Evolutionary conservation across 768 basidiomycete species (phyloP).

Genomic region (Leccinum obscurum): DNA sequence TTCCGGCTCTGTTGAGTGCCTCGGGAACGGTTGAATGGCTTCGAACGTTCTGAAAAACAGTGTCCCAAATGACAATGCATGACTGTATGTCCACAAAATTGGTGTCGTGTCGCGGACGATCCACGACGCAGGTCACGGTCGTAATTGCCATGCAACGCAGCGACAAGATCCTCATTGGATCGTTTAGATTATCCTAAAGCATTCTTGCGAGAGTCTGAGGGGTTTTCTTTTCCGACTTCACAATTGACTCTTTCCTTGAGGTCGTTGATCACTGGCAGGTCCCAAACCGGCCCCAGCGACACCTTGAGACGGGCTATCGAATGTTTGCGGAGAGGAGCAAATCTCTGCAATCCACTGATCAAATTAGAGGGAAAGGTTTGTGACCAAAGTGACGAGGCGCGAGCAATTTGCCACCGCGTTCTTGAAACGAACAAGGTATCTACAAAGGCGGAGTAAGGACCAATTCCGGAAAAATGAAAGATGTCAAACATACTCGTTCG

Average conservation of each 20-base stretch:
- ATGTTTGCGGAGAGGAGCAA: constrained; percentile 37
- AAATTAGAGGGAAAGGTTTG: constrained; percentile 47
- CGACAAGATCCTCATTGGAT: constrained; percentile 37
- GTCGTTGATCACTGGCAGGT: constrained; percentile 31
- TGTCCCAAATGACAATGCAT: too few species aligned
- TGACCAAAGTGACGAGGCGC: constrained; percentile 41
- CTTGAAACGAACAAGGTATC: constrained; percentile 60
- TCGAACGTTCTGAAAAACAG: constrained; percentile 55
- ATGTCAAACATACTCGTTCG: constrained; percentile 49
- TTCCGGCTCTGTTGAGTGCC: constrained; percentile 56
- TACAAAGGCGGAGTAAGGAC: constrained; percentile 22
- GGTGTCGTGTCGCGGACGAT: constrained; percentile 68
- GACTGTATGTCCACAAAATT: constrained; percentile 54
- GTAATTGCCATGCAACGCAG: constrained; percentile 43
- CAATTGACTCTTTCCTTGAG: constrained; percentile 42
- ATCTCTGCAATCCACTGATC: constrained; percentile 48
- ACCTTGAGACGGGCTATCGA: constrained; percentile 44
- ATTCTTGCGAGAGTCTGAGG: constrained; percentile 14
- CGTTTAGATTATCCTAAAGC: background rate
- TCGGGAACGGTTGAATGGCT: constrained; percentile 64
- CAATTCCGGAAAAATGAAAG: constrained; percentile 18
- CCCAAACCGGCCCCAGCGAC: constrained; percentile 31
- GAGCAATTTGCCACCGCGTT: constrained; percentile 50
- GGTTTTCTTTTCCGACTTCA: constrained; percentile 42
- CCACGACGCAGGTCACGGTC: constrained; percentile 46